Conservation (phyloP, 2,329 filamentous ascomycete species). For the Aspergillus uvarum region DNA sequence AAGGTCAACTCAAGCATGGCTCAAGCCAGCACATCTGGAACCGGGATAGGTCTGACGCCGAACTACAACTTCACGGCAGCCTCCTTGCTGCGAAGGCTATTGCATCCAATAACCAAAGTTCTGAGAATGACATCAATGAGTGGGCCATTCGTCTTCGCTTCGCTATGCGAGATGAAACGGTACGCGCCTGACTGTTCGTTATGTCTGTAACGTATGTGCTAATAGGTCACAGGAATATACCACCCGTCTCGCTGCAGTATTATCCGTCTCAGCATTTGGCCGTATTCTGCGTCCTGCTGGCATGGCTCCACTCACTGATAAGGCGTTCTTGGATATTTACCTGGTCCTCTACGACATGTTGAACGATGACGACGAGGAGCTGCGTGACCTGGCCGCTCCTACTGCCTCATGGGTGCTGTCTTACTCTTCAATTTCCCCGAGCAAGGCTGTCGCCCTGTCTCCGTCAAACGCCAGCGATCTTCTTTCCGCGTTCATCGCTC, state of each 20-base stretch:
- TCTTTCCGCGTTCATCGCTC: slow-evolving; percentile 37
- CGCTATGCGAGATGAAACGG: slow-evolving; percentile 44
- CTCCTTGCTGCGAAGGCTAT: slow-evolving; percentile 31
- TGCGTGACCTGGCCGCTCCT: slow-evolving; percentile 63
- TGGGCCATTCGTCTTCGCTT: slow-evolving; percentile 39
- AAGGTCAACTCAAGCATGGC: slow-evolving; percentile 26
- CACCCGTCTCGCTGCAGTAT: slow-evolving; percentile 38
- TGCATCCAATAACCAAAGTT: slow-evolving; percentile 12
- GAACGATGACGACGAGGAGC: slow-evolving; percentile 89
- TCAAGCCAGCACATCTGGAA: slow-evolving; percentile 31
- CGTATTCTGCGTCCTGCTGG: slow-evolving; percentile 43
- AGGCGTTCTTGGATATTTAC: slow-evolving; percentile 55
- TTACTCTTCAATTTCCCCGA: slow-evolving; percentile 31
- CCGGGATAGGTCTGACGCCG: slow-evolving; percentile 38
- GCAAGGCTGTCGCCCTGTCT: slow-evolving; percentile 38
- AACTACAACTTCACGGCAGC: slow-evolving; percentile 40
- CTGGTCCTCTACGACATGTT: slow-evolving; percentile 72
- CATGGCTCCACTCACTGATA: slow-evolving; percentile 23
- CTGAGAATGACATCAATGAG: slow-evolving; percentile 27
- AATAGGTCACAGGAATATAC: slow-evolving; percentile 36
- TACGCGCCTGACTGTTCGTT: slow-evolving; percentile 21
- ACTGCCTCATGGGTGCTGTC: slow-evolving; percentile 40
- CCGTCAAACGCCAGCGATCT: slow-evolving; percentile 51
- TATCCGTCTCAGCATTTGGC: slow-evolving; percentile 36
- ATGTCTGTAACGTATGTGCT: background rate